Evolutionary conservation across 2,329 filamentous ascomycete genomes (phyloP).

Genomic region (Cercospora beticola): DNA sequence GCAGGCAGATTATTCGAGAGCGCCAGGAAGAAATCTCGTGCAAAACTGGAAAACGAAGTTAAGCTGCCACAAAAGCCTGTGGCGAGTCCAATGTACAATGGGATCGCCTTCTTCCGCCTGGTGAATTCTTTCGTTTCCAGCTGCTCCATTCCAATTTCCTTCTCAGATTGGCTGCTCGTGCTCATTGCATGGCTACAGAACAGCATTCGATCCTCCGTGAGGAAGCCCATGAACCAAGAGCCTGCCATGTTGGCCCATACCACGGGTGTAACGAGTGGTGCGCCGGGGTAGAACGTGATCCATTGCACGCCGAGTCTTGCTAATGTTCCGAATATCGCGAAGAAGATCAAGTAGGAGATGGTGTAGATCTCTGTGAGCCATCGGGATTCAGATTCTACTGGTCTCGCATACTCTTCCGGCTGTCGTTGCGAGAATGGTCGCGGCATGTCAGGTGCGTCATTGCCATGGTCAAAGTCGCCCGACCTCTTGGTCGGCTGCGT

Average conservation of each 20-base stretch:
- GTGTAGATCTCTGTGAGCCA: slow-evolving; percentile 56
- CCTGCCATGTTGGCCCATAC: slow-evolving; percentile 89
- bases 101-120: slow-evolving; percentile 77
- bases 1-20: slow-evolving; percentile 70
- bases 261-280: slow-evolving; percentile 70
- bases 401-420: slow-evolving; percentile 20
- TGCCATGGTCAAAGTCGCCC: slow-evolving; percentile 5
- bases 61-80: slow-evolving; percentile 88
- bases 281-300: slow-evolving; percentile 74
- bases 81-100: slow-evolving; percentile 80
- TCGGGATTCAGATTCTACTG: slow-evolving; percentile 26
- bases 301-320: slow-evolving; percentile 77
- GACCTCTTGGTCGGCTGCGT: slow-evolving; percentile 13
- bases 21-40: slow-evolving; percentile 75
- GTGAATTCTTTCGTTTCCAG: slow-evolving; percentile 37
- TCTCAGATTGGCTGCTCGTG: slow-evolving; percentile 29
- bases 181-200: slow-evolving; percentile 68
- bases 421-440: slow-evolving; percentile 16
- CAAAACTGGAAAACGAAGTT: slow-evolving; percentile 85
- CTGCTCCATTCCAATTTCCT: slow-evolving; percentile 40
- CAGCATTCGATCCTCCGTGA: slow-evolving; percentile 73
- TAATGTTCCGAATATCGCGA: slow-evolving; percentile 80
- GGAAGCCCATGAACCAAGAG: slow-evolving; percentile 79
- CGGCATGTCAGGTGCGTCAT: slow-evolving; percentile 7
- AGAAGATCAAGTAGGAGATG: slow-evolving; percentile 78